Evolutionary conservation across 179 eudicot species (phyloP), one percentile per base, ranked within the genome.

Genomic region (Vitellaria paradoxa): DNA sequence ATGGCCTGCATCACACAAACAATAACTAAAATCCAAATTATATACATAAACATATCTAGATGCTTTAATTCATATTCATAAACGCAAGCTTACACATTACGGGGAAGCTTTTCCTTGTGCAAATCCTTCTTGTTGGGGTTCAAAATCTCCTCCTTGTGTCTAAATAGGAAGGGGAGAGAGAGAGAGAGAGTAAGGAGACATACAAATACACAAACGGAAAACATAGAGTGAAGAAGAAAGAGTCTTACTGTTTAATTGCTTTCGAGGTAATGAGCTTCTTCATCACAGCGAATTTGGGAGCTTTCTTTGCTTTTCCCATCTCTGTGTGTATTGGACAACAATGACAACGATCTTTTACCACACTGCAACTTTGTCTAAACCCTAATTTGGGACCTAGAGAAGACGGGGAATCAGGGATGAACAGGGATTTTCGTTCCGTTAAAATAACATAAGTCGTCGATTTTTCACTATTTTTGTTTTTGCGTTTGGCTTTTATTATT

Each of bases 271-370:
- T 83, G 13, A 95, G 73, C 78, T 95, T 95, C 93, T 95, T 95
- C 90, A 84, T 82, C 18, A 91, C 96, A 3, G 99, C 99, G 56
- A 93, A 93, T 87, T 95, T 95, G 75, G 97, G 97, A 42, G 81
- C 74, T 85, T 93, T 95, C 79, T 84, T 93, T 2, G 98, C 91
- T 86, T 76, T 95, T 40, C 98, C 99, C 99, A 95, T 95, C 49
- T 76, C 12, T 79, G 46, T 50, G 46, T 50, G 37, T 30, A 30
- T 30, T 30, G 37, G 37, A 30, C 37, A 30, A 30, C 37, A 30
- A 30, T 1, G 37, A 30, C 37, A 30, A 1, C 37, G 37, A 30
- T 30, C 37, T 30, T 30, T 2, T 1, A 30, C 37, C 37, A 30
- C 37, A 30, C 37, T 0, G 37, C 37, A 30, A 30, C 37, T 30